These are phyloP conservation scores for Tirmania nivea DNA, from an alignment of 495 filamentous ascomycete genomes.

Conservation along the genomic window DNA sequence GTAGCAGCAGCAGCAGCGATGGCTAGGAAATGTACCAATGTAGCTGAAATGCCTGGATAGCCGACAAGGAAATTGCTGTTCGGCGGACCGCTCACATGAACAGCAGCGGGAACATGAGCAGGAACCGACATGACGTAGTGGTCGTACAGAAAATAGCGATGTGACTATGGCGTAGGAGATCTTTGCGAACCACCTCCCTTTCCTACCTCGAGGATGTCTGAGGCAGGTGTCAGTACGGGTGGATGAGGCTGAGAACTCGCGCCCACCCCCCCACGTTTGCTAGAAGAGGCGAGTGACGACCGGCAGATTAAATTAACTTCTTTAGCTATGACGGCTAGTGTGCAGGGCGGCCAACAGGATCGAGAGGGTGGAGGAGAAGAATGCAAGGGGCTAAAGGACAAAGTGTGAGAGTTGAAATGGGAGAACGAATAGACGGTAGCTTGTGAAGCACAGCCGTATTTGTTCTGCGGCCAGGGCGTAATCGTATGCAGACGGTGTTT, in stretches of 20 bases:
- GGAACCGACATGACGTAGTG: not conserved
- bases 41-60: conserved; percentile 95
- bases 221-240: not conserved
- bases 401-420: too few species aligned
- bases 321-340: too few species aligned
- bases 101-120: conserved; percentile 49
- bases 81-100: conserved; percentile 90
- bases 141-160: not conserved
- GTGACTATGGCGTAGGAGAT: not conserved
- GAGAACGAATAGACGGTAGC: too few species aligned
- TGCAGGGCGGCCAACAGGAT: too few species aligned
- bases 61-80: conserved; percentile 94
- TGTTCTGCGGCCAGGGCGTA: too few species aligned
- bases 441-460: too few species aligned
- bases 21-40: conserved; percentile 43
- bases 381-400: too few species aligned
- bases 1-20: not conserved
- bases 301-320: too few species aligned
- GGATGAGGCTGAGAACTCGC: not conserved
- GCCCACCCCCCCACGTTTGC: not conserved
- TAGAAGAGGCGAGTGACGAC: too few species aligned
- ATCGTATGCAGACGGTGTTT: too few species aligned
- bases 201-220: not conserved
- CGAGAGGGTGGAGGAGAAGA: too few species aligned
- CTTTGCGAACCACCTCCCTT: not conserved